These are phyloP conservation scores for Aspergillus sp. DNA, from an alignment of 2,329 filamentous ascomycete species.

Conservation along the genomic window DNA sequence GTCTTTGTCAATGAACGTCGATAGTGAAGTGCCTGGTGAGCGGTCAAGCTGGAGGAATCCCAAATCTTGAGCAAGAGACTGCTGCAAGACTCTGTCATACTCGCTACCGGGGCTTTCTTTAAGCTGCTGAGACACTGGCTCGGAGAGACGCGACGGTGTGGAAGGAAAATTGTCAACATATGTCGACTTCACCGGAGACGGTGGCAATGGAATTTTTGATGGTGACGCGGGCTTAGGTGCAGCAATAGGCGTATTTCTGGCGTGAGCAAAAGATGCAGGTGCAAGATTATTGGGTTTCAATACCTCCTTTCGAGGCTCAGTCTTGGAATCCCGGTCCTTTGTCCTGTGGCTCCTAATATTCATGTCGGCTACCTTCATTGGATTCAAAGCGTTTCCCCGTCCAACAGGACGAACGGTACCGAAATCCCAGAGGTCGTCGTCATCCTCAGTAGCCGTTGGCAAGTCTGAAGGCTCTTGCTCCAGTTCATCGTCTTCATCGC, in stretches of 20 bases:
- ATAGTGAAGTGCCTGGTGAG: conserved; percentile 27
- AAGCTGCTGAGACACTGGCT: conserved; percentile 38
- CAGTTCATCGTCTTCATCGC: conserved; percentile 68
- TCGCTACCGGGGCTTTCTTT: conserved; percentile 46
- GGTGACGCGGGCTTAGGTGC: conserved; percentile 53
- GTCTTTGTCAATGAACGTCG: conserved; percentile 20
- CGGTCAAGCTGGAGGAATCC: conserved; percentile 44
- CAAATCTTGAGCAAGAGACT: conserved; percentile 47
- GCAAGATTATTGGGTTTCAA: conserved; percentile 47
- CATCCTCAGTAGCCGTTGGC: conserved; percentile 55
- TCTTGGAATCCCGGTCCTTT: conserved; percentile 38
- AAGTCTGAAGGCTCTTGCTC: conserved; percentile 45
- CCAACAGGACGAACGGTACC: conserved; percentile 88
- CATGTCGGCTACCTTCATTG: conserved; percentile 79
- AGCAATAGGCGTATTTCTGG: conserved; percentile 47
- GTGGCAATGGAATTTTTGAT: conserved; percentile 64
- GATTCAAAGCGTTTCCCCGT: conserved; percentile 66
- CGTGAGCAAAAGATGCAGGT: conserved; percentile 62
- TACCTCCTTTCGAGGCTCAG: conserved; percentile 31
- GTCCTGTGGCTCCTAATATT: conserved; percentile 68
- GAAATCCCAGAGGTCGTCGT: conserved; percentile 94
- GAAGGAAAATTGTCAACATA: conserved; percentile 57
- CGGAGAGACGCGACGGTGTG: conserved; percentile 53
- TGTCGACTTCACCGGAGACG: conserved; percentile 59
- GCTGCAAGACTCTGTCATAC: conserved; percentile 48